A percentile compares a stretch with the other conserved stretches of the same genome.
phyloP scores from a whole-genome alignment of 1,284 basidiomycete genomes.

The Sporisorium sorghi region DNA sequence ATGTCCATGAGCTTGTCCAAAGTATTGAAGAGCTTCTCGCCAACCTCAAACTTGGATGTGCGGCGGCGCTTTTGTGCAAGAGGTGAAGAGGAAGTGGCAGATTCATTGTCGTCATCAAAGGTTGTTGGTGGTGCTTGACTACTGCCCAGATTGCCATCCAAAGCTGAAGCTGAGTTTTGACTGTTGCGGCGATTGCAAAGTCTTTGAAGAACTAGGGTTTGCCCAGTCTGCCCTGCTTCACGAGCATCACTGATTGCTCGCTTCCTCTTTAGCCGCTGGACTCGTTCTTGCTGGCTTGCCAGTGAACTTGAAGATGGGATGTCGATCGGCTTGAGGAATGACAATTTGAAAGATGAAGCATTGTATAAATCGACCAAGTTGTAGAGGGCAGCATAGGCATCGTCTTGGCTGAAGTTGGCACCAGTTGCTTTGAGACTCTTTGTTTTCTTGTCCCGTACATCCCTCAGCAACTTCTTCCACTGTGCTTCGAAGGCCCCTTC shows the following conservation, averaged over 20 bases:
- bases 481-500: constrained; percentile 12
- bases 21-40: constrained; percentile 2
- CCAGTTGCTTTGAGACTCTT: constrained; percentile 6
- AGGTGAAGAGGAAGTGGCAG: background rate
- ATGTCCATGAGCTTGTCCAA: constrained; percentile 6
- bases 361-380: constrained; percentile 10
- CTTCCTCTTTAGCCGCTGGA: background rate
- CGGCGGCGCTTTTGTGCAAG: background rate
- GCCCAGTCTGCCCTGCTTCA: constrained; percentile 5
- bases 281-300: background rate
- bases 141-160: background rate
- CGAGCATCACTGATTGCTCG: constrained; percentile 4
- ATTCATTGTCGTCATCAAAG: background rate
- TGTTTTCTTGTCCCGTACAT: background rate
- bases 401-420: constrained; percentile 4
- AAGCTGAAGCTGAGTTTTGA: background rate
- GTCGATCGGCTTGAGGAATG: constrained; percentile 7
- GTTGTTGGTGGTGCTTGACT: background rate
- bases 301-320: background rate
- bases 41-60: constrained; percentile 1
- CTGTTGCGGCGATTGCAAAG: background rate
- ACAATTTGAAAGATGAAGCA: background rate
- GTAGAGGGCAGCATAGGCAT: background rate
- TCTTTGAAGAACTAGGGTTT: constrained; percentile 6
- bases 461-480: constrained; percentile 5